Percentiles rank a stretch among this genome's conserved stretches.
phyloP scores from a whole-genome alignment of 202 grass and related monocot genomes.

The Sporobolus alterniflorus region DNA sequence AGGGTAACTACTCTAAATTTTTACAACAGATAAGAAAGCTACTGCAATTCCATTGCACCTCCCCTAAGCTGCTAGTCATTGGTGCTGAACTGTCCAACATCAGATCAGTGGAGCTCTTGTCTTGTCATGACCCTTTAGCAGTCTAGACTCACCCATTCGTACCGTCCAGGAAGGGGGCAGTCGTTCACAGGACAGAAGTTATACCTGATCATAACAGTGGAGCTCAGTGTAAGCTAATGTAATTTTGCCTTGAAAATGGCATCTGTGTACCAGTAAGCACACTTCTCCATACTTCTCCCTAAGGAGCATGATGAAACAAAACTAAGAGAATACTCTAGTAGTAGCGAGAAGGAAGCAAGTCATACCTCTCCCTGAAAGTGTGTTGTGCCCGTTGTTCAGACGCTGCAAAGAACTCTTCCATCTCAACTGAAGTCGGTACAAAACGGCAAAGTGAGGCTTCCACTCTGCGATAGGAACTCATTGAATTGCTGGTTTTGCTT shows the following conservation, averaged over 20 bases:
- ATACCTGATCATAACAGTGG: constrained; percentile 57
- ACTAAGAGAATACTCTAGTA: neutral
- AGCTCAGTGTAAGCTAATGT: neutral
- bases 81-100: constrained; percentile 37
- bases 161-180: constrained; percentile 71
- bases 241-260: neutral
- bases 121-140: constrained; percentile 45
- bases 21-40: constrained; percentile 57
- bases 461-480: constrained; percentile 32
- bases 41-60: constrained; percentile 18
- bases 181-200: constrained; percentile 82
- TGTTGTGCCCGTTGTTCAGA: constrained; percentile 69
- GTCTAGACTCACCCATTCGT: constrained; percentile 79
- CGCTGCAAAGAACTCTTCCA: constrained; percentile 90
- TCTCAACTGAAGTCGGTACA: constrained; percentile 74
- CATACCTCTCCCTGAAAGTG: constrained; percentile 77
- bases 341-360: neutral
- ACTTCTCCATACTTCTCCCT: neutral
- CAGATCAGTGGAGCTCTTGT: constrained; percentile 43
- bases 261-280: neutral
- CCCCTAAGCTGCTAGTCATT: constrained; percentile 19
- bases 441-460: constrained; percentile 37
- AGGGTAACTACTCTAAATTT: constrained; percentile 57
- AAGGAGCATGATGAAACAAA: neutral
- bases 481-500: constrained; percentile 40